phyloP scores from a whole-genome alignment of 2,329 filamentous ascomycete species.

The Colletotrichum noveboracense region DNA sequence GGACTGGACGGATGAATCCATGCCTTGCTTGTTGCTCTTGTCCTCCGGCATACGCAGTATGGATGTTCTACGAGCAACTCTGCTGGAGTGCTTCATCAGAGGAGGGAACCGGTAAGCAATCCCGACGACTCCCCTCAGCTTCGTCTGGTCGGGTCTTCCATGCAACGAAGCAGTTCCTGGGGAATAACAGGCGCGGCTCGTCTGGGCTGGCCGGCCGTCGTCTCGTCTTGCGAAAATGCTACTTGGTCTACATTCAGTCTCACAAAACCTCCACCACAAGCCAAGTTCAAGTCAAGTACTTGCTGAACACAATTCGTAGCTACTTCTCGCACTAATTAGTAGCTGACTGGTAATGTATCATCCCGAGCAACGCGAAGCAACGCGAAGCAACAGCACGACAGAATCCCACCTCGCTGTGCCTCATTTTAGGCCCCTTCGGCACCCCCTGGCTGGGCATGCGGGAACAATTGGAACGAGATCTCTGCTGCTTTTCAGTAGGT shows the following conservation, averaged over 20 bases:
- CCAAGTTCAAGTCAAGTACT: background rate
- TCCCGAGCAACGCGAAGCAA: background rate
- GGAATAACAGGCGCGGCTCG: background rate
- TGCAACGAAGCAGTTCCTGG: background rate
- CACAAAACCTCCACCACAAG: background rate
- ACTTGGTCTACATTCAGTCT: background rate
- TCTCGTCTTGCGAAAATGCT: conserved; percentile 6
- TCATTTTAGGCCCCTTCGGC: background rate
- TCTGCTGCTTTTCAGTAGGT: background rate
- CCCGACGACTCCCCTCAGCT: background rate
- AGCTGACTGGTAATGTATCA: background rate
- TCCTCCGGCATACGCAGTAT: background rate
- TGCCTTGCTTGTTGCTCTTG: background rate
- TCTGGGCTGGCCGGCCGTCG: background rate
- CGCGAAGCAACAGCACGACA: background rate
- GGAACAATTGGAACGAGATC: background rate
- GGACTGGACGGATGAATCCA: background rate
- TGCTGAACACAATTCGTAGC: no score
- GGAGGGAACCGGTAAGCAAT: background rate
- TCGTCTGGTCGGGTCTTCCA: background rate
- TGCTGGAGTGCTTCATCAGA: background rate
- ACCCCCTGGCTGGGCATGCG: background rate
- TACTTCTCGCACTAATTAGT: background rate
- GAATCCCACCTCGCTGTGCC: background rate
- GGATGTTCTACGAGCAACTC: background rate